These are phyloP conservation scores for Sclerotinia glacialis DNA, from an alignment of 2,329 filamentous ascomycete genomes.

Conservation along the genomic window DNA sequence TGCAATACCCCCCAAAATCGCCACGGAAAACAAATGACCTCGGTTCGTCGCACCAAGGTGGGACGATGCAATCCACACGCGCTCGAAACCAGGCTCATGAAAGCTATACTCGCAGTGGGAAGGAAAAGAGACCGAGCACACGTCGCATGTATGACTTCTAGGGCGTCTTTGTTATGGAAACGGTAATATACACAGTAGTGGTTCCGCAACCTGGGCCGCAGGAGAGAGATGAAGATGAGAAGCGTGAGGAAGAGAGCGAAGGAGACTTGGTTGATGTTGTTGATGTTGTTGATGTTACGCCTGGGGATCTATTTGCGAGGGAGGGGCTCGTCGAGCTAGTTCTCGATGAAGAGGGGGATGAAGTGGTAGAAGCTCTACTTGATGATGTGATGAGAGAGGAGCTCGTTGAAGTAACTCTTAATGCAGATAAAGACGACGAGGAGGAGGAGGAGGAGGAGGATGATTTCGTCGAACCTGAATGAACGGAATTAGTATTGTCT, in stretches of 20 bases:
- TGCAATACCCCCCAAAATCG: background rate
- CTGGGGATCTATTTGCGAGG: background rate
- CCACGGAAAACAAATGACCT: background rate
- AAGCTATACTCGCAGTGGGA: background rate
- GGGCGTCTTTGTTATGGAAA: background rate
- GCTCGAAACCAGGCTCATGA: background rate
- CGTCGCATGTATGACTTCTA: background rate
- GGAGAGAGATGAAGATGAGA: background rate
- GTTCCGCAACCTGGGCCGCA: background rate
- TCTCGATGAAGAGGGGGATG: background rate
- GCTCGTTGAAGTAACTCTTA: background rate
- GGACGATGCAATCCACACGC: background rate
- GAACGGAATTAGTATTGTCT: background rate
- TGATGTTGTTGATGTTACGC: background rate
- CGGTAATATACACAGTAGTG: constrained; percentile 13
- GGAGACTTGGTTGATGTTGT: background rate
- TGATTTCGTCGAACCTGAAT: background rate
- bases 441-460: background rate
- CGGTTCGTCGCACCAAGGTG: background rate
- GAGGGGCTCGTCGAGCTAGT: background rate
- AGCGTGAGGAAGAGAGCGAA: background rate
- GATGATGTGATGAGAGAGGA: background rate
- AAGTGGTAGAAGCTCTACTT: background rate
- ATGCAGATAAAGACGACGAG: background rate
- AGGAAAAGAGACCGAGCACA: background rate